These are phyloP conservation scores for Penicillium vulpinum DNA, from an alignment of 2,329 filamentous ascomycete genomes.

Conservation along the genomic window DNA sequence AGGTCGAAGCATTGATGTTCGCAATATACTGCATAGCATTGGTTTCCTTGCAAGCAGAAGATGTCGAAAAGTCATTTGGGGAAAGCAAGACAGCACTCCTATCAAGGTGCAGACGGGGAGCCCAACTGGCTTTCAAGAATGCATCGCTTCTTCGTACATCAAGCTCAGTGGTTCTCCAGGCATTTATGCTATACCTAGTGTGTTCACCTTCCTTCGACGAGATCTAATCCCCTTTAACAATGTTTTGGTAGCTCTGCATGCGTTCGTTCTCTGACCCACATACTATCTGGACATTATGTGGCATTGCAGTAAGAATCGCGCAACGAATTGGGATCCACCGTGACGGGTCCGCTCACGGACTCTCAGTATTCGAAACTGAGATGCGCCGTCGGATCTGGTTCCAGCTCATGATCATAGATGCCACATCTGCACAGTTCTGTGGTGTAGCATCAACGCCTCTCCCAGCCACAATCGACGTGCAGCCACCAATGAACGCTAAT, in stretches of 20 bases:
- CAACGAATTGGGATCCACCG: constrained; percentile 53
- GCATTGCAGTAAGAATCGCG: constrained; percentile 48
- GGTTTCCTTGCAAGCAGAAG: constrained; percentile 34
- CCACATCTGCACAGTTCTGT: constrained; percentile 22
- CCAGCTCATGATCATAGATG: constrained; percentile 30
- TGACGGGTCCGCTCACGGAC: constrained; percentile 48
- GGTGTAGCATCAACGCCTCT: constrained; percentile 19
- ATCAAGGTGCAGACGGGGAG: constrained; percentile 17
- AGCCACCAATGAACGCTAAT: constrained; percentile 45
- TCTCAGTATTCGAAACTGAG: constrained; percentile 51
- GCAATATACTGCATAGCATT: constrained; percentile 58
- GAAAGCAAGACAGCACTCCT: constrained; percentile 22
- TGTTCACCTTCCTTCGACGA: background rate
- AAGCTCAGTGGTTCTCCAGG: constrained; percentile 49
- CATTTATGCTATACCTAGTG: constrained; percentile 49
- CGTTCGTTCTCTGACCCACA: constrained; percentile 47
- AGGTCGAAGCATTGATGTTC: constrained; percentile 66
- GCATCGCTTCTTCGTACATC: constrained; percentile 44
- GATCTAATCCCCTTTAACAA: background rate
- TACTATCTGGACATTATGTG: constrained; percentile 54
- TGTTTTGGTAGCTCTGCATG: constrained; percentile 28
- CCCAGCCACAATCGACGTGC: constrained; percentile 16
- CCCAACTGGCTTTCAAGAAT: constrained; percentile 21
- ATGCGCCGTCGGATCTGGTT: constrained; percentile 35
- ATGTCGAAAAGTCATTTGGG: constrained; percentile 22